Evolutionary conservation across 2,329 filamentous ascomycete species (phyloP), one percentile per base, ranked within the genome.

Genomic region (Orbilia ellipsospora): DNA sequence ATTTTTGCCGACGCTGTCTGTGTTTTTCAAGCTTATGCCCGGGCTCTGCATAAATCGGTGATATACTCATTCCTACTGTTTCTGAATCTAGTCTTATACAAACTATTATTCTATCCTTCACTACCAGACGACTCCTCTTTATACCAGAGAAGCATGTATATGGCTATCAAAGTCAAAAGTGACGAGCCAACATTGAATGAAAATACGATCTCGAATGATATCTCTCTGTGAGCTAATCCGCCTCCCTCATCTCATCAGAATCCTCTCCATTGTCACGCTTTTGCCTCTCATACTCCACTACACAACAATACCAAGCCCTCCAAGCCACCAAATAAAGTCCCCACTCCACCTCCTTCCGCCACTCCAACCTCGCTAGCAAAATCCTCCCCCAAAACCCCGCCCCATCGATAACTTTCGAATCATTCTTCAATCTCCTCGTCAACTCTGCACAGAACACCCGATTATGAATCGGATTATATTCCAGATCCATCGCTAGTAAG

Each of bases 351-450:
- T 60, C 64, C 7, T 42, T 12, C 10, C 55, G 15, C 44, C 54
- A 7, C 26, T 60, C 15, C 18, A 68, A 45, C 18, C 64, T 68
- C 15, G 64, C 55, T 1, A 60, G 10, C 13, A 42, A 18, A 42
- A 68, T 42, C 44, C 60, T 68, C 16, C 15, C 55, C 64, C 64
- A 68, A 8, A 68, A 23, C 4, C 54, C 54, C n/a, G 42, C 10
- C 4, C 64, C 64, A 44, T 68, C 64, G 2, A 68, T 68, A 10
- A 68, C 55, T 10, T 42, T 40, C 1, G 54, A 45, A 45, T 68
- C 64, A 18, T 52, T 51, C 10, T 54, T 44, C 13, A 68, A 15
- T 2, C 26, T 6, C 16, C 7, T 42, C 2, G 64, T 68, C 16
- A 68, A 31, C 18, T 51, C 44, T 1, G 42, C 15, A 15, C 44